Conservation (phyloP, 1,139 yeast genomes). For the Candida neerlandica region DNA sequence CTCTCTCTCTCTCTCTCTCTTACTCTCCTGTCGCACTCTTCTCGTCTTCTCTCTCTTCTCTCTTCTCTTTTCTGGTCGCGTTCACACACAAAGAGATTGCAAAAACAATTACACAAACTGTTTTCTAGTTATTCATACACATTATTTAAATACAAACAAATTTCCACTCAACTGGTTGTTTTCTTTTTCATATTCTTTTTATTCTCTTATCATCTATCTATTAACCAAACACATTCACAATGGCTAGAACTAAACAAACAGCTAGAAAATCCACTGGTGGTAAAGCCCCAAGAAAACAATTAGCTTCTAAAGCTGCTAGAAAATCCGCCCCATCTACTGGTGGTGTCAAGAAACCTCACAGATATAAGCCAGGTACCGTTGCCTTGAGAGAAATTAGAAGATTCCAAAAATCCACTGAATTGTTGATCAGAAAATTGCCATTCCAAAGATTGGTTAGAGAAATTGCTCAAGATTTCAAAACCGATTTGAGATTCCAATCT, state of each 20-base stretch:
- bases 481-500: conserved; percentile 97
- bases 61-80: background rate
- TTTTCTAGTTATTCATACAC: background rate
- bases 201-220: background rate
- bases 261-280: conserved; percentile 99
- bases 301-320: conserved; percentile 99
- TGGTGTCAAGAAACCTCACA: conserved; percentile 99
- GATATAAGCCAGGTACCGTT: conserved; percentile 99
- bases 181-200: background rate
- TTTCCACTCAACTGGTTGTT: background rate
- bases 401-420: conserved; percentile 97
- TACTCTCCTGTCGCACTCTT: too few relatives aligned
- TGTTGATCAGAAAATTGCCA: conserved; percentile 95
- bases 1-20: background rate
- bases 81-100: background rate
- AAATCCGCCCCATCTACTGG: conserved; percentile 97
- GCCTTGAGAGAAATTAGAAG: conserved; percentile 99
- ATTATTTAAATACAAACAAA: conserved; percentile 2
- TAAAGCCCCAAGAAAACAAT: conserved; percentile 99
- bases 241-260: conserved; percentile 99
- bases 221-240: conserved; percentile 30
- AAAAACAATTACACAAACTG: background rate
- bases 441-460: conserved; percentile 99
- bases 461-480: conserved; percentile 97
- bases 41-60: background rate